Base-by-base conservation (phyloP, 208 protist genomes). In the Trypanosoma scelopori region DNA sequence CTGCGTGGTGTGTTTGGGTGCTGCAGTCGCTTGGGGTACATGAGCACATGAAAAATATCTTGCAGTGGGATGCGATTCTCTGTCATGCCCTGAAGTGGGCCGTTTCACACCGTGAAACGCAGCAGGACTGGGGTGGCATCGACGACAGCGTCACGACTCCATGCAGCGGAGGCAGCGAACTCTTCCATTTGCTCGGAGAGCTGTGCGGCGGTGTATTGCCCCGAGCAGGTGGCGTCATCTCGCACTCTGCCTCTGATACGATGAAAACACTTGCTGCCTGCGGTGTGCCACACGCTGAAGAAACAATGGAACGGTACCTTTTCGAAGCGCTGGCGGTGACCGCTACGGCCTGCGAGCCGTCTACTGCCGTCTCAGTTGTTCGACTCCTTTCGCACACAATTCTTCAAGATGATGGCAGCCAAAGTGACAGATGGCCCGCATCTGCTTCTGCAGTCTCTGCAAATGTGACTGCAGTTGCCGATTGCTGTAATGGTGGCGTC, bases 41-140 rank as follows among this genome's bases (percentile, higher is more conserved):
- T 42, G 60, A 72, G 25, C 47, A 51, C 45, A 59, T 84, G 50
- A 77, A 78, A 59, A 42, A 76, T 53, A 50, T 85, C 9, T 63
- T 85, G 50, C 62, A 71, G 37, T 83, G 73, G 76, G 83, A 89
- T 49, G 48, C 25, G 7, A 39, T 85, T 41, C 69, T 89, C 45
- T 64, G 63, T 49, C 79, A 85, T 53, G 48, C 55, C 3, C 68
- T 85, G 39, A 65, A 79, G 57, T 89, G 83, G 83, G 55, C 64
- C 20, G 61, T 85, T 27, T 45, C 73, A 0, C 74, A 81, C 55
- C 69, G 71, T 37, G 35, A 59, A 25, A 49, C 49, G 27, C n/a
- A 78, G 41, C 74, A 69, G 48, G 22, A 65, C 39, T 59, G 55
- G 45, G 11, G 4, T 9, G 28, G 0, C 30, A 50, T 16, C 51